Conservation (phyloP, 768 basidiomycete species). For the Dendrothele bispora region DNA sequence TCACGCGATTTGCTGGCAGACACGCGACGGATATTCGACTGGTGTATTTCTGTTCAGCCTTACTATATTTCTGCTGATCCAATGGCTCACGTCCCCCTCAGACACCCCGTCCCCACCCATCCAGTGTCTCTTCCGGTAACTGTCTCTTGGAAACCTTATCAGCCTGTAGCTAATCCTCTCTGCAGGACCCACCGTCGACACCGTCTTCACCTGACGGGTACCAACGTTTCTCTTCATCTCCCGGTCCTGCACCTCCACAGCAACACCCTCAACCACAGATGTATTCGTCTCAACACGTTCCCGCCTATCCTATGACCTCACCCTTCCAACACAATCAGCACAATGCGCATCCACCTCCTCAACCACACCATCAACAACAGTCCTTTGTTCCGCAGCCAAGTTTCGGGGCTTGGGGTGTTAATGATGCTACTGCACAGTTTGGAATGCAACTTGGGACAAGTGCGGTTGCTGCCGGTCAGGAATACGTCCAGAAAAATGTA, state of each 20-base stretch:
- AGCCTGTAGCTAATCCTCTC: no score
- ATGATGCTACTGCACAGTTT: conserved; percentile 92
- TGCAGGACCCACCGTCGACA: conserved; percentile 79
- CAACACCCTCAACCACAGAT: conserved; percentile 23
- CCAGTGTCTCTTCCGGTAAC: conserved; percentile 83
- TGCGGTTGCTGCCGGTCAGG: conserved; percentile 91
- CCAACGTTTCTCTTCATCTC: conserved; percentile 69
- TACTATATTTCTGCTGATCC: not conserved
- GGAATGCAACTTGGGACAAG: conserved; percentile 94
- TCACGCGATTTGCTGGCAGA: no score
- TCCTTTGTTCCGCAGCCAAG: conserved; percentile 36
- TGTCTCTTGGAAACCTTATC: no score
- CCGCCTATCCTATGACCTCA: conserved; percentile 42
- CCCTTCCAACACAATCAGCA: conserved; percentile 49
- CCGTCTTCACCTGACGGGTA: conserved; percentile 74
- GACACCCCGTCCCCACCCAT: conserved; percentile 87
- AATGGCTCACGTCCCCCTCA: conserved; percentile 52
- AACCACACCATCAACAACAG: conserved; percentile 18
- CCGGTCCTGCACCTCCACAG: conserved; percentile 33
- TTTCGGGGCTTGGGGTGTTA: conserved; percentile 80
- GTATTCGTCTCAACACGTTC: conserved; percentile 33
- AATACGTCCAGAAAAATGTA: conserved; percentile 94
- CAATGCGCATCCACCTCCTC: conserved; percentile 34
- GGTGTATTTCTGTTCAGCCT: not conserved
- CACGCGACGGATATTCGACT: no score